These are phyloP conservation scores for Isatis lusitanica DNA, from an alignment of 441 rosid genomes.

Conservation along the genomic window DNA sequence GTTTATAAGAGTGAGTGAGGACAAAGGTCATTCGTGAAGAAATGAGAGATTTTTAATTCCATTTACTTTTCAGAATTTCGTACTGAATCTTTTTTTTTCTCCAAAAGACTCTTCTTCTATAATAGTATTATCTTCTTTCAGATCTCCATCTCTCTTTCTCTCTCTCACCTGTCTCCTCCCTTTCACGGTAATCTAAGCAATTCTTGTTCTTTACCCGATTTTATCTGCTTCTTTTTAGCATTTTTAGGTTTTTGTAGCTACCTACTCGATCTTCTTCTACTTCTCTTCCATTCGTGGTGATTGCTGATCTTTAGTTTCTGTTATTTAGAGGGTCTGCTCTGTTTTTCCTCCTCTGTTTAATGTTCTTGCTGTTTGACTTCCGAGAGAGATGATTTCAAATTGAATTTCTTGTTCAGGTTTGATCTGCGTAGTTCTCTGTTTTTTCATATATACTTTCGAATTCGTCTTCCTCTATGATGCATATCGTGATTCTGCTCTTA, in stretches of 20 bases:
- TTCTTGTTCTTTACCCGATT: not conserved
- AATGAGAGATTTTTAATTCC: not conserved
- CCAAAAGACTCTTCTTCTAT: not conserved
- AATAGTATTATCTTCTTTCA: not conserved
- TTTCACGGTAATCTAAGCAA: not conserved
- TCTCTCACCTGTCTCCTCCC: not conserved
- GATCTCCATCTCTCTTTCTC: not conserved
- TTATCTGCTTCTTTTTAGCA: not conserved
- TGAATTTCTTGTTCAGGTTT: not conserved
- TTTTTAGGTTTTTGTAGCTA: not conserved
- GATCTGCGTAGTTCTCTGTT: not conserved
- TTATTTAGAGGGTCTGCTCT: not conserved
- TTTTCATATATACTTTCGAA: not conserved
- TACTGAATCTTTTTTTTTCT: not conserved
- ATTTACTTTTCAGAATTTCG: not conserved
- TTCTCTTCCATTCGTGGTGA: not conserved
- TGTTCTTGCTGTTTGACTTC: not conserved
- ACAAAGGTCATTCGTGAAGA: not conserved
- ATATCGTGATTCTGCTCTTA: not conserved
- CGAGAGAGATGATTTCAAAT: not conserved
- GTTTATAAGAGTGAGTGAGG: not conserved
- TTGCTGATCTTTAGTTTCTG: not conserved
- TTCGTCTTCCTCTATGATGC: not conserved
- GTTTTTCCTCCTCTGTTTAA: not conserved
- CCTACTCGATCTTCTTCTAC: not conserved